Conservation (phyloP, 2,329 filamentous ascomycete genomes). For the Aspergillus terreus region DNA sequence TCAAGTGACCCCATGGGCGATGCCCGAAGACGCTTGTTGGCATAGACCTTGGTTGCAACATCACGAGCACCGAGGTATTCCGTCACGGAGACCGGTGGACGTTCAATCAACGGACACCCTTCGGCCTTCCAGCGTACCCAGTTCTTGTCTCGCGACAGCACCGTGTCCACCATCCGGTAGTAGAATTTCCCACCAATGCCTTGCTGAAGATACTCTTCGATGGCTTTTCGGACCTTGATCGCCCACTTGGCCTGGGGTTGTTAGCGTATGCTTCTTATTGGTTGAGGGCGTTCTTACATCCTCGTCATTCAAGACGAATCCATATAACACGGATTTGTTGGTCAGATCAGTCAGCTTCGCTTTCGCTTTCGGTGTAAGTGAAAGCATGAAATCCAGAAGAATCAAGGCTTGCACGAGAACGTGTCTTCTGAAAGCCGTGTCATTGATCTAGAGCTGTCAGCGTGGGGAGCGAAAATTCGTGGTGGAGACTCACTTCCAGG, state of each 20-base stretch:
- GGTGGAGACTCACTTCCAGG: conserved; percentile 64
- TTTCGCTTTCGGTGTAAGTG: conserved; percentile 76
- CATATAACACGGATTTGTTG: conserved; percentile 87
- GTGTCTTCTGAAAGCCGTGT: conserved; percentile 89
- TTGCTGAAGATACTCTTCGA: conserved; percentile 77
- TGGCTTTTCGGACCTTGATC: conserved; percentile 68
- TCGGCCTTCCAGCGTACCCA: conserved; percentile 99
- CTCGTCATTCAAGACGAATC: conserved; percentile 73
- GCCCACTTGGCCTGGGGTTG: conserved; percentile 72
- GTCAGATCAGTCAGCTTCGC: conserved; percentile 68
- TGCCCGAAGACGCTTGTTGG: conserved; percentile 66
- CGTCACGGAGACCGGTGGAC: conserved; percentile 64
- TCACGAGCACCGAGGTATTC: conserved; percentile 68
- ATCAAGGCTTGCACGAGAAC: conserved; percentile 95
- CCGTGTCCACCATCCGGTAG: conserved; percentile 93
- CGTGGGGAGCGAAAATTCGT: conserved; percentile 1
- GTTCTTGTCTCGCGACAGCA: conserved; percentile 92
- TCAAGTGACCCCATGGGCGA: conserved; percentile 69
- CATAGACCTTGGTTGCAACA: conserved; percentile 62
- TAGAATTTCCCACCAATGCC: conserved; percentile 87
- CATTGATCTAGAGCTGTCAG: conserved; percentile 64
- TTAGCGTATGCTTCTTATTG: conserved; percentile 12
- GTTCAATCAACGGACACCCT: conserved; percentile 82
- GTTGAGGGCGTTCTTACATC: conserved; percentile 55
- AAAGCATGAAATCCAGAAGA: conserved; percentile 91